Conservation (phyloP, 2,329 filamentous ascomycete species). For the Monilinia fructigena region DNA sequence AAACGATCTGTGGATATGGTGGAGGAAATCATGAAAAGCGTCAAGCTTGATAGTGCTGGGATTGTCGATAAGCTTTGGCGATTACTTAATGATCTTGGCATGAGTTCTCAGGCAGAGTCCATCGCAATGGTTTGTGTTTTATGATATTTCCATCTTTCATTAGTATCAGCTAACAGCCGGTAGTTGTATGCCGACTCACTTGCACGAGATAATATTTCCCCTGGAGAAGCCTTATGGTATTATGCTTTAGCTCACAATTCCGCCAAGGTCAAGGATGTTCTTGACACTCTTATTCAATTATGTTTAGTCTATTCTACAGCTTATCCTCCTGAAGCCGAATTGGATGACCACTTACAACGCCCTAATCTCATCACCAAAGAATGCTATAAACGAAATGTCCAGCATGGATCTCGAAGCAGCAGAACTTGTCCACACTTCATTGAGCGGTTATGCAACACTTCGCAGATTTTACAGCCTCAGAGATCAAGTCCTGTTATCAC, state of each 20-base stretch:
- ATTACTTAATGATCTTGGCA: conserved; percentile 73
- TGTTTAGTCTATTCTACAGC: conserved; percentile 82
- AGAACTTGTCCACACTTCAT: conserved; percentile 75
- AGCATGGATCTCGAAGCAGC: conserved; percentile 78
- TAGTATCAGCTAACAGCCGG: conserved; percentile 34
- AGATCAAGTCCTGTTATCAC: conserved; percentile 55
- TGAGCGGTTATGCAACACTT: conserved; percentile 89
- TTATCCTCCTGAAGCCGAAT: conserved; percentile 67
- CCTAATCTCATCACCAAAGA: conserved; percentile 69
- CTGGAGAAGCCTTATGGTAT: conserved; percentile 85
- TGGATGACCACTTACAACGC: conserved; percentile 69
- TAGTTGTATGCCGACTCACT: conserved; percentile 83
- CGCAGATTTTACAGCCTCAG: conserved; percentile 88
- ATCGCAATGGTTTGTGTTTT: conserved; percentile 70
- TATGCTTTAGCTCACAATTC: conserved; percentile 81
- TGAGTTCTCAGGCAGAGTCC: conserved; percentile 74
- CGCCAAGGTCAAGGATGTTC: conserved; percentile 77
- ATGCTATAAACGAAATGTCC: conserved; percentile 69
- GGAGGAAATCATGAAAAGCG: conserved; percentile 64
- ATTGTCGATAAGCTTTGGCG: conserved; percentile 81
- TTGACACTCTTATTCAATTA: conserved; percentile 83
- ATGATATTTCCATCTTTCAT: not conserved
- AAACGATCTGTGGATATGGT: conserved; percentile 72
- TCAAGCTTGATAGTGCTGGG: conserved; percentile 68
- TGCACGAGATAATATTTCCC: conserved; percentile 69